Percentiles rank a stretch among this genome's conserved stretches.
Evolutionary conservation across 139 green algal genomes (phyloP).

Genomic region (Chlamydomonas schloesseri): DNA sequence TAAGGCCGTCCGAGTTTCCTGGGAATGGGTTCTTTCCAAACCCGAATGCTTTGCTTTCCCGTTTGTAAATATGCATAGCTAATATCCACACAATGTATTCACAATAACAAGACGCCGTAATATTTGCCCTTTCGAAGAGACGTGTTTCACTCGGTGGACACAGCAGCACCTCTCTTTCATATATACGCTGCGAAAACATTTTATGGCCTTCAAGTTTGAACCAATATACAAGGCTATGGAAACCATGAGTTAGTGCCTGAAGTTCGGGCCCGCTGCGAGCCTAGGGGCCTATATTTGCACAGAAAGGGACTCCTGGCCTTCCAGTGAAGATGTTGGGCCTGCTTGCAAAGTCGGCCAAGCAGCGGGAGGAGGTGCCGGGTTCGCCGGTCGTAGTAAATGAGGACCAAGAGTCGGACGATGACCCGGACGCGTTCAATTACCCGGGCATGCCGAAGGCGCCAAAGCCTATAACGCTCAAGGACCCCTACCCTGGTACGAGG

Average conservation of each 20-base stretch:
- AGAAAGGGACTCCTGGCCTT: too few species aligned
- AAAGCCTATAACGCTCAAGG: not conserved
- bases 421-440: conserved; percentile 12
- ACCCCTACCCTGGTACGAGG: conserved; percentile 1
- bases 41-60: too few species aligned
- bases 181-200: too few species aligned
- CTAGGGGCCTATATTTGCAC: not conserved
- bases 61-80: too few species aligned
- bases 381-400: not conserved
- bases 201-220: not conserved
- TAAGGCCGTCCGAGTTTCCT: too few species aligned
- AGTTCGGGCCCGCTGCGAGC: not conserved
- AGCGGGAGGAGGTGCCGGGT: not conserved
- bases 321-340: not conserved
- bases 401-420: not conserved
- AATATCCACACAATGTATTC: too few species aligned
- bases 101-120: too few species aligned
- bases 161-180: too few species aligned
- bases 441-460: conserved; percentile 15
- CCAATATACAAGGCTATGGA: not conserved
- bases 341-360: not conserved
- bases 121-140: too few species aligned
- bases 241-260: not conserved
- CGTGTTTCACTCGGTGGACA: too few species aligned
- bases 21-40: too few species aligned